Evolutionary conservation across 2,329 filamentous ascomycete genomes (phyloP).

Genomic region (Xylariomycetidae sp.): DNA sequence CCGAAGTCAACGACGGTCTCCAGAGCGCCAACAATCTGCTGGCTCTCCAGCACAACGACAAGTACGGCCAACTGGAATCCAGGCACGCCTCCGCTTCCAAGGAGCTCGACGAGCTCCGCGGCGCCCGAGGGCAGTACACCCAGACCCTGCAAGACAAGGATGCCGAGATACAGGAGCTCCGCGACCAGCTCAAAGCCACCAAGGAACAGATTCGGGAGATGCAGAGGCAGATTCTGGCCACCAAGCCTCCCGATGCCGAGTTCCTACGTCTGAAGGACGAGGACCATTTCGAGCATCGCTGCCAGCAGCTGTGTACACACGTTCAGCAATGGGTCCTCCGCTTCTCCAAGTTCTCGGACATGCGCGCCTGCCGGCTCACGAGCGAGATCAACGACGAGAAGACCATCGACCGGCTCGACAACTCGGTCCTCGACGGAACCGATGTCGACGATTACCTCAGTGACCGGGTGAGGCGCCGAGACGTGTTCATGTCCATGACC

Average conservation of each 20-base stretch:
- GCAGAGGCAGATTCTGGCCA: constrained; percentile 51
- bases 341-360: constrained; percentile 97
- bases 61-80: constrained; percentile 60
- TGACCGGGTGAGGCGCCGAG: constrained; percentile 81
- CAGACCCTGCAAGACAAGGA: constrained; percentile 75
- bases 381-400: constrained; percentile 86
- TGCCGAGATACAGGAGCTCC: constrained; percentile 71
- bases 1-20: constrained; percentile 76
- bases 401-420: constrained; percentile 89
- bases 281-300: constrained; percentile 91
- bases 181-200: constrained; percentile 69
- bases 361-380: constrained; percentile 76
- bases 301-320: constrained; percentile 90
- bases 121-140: constrained; percentile 55
- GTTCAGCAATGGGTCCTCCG: constrained; percentile 96
- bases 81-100: constrained; percentile 60
- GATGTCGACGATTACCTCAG: constrained; percentile 84
- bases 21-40: constrained; percentile 72
- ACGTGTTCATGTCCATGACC: constrained; percentile 97
- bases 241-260: constrained; percentile 57
- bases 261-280: constrained; percentile 80
- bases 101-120: constrained; percentile 64
- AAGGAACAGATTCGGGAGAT: constrained; percentile 54
- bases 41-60: constrained; percentile 66
- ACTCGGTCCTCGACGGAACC: constrained; percentile 86